phyloP scores from a whole-genome alignment of 2,329 filamentous ascomycete genomes.

The Pestalotiopsis sp. region DNA sequence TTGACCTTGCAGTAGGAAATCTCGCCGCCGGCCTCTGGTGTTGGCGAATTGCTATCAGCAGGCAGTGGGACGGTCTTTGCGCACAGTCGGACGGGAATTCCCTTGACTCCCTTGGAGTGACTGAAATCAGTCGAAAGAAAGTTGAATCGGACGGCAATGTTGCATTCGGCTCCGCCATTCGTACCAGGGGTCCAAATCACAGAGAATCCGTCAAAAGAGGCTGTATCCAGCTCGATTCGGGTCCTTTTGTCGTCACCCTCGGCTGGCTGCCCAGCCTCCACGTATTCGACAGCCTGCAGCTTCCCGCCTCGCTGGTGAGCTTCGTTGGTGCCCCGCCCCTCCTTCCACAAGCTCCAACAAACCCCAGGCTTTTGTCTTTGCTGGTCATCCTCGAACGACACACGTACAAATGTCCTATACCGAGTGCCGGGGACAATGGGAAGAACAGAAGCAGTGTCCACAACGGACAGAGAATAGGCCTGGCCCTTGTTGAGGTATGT shows the following conservation, averaged over 20 bases:
- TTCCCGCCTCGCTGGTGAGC: conserved; percentile 92
- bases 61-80: conserved; percentile 79
- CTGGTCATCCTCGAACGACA: conserved; percentile 96
- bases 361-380: conserved; percentile 81
- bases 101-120: conserved; percentile 97
- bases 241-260: conserved; percentile 69
- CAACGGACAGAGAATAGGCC: conserved; percentile 83
- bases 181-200: conserved; percentile 82
- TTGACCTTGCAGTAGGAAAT: conserved; percentile 97
- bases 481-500: conserved; percentile 98
- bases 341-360: conserved; percentile 93
- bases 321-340: conserved; percentile 93
- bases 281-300: conserved; percentile 92
- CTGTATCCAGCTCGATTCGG: conserved; percentile 70
- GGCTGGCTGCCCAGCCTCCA: conserved; percentile 65
- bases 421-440: conserved; percentile 63
- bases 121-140: conserved; percentile 98
- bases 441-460: conserved; percentile 71
- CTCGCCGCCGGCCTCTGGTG: conserved; percentile 59
- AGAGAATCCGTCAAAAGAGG: conserved; percentile 92
- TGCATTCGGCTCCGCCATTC: conserved; percentile 74
- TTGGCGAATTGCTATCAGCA: conserved; percentile 50
- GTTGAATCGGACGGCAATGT: conserved; percentile 92
- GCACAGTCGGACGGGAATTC: conserved; percentile 90
- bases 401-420: conserved; percentile 90